These are phyloP conservation scores for Lasiodiplodia citricola DNA, from an alignment of 2,329 filamentous ascomycete genomes.

Conservation along the genomic window DNA sequence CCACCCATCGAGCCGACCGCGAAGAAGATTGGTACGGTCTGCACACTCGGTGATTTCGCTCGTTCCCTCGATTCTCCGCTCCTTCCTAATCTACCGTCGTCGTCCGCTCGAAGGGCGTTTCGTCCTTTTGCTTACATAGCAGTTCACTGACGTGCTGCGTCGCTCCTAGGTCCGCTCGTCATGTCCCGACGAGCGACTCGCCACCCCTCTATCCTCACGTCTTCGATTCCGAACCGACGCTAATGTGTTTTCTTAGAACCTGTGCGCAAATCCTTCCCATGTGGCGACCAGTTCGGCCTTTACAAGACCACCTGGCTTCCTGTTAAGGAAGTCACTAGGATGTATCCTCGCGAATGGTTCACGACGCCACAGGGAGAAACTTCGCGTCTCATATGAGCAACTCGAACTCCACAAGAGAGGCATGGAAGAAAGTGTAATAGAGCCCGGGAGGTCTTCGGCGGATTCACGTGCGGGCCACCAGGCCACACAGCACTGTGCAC, in stretches of 20 bases:
- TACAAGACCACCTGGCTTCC: not conserved
- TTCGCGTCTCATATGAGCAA: not conserved
- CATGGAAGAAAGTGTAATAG: not conserved
- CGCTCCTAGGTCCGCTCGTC: not conserved
- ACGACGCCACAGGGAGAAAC: not conserved
- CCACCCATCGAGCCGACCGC: not conserved
- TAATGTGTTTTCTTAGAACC: not conserved
- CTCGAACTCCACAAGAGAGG: not conserved
- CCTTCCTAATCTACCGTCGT: not conserved
- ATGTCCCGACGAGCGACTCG: not conserved
- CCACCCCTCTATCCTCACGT: not conserved
- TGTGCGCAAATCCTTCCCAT: not conserved
- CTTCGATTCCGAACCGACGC: not conserved
- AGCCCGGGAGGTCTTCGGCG: not conserved
- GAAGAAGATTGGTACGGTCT: not conserved
- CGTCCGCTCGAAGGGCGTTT: not conserved
- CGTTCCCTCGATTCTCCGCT: not conserved
- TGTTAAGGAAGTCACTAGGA: not conserved
- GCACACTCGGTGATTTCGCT: not conserved
- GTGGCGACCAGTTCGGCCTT: not conserved
- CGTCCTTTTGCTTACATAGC: not conserved
- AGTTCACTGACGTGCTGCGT: not conserved
- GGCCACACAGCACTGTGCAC: not conserved
- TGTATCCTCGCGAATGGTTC: not conserved
- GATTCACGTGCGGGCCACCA: not conserved